These are phyloP conservation scores for Ilex paraguariensis DNA, from an alignment of 305 asterid species.

Conservation along the genomic window DNA sequence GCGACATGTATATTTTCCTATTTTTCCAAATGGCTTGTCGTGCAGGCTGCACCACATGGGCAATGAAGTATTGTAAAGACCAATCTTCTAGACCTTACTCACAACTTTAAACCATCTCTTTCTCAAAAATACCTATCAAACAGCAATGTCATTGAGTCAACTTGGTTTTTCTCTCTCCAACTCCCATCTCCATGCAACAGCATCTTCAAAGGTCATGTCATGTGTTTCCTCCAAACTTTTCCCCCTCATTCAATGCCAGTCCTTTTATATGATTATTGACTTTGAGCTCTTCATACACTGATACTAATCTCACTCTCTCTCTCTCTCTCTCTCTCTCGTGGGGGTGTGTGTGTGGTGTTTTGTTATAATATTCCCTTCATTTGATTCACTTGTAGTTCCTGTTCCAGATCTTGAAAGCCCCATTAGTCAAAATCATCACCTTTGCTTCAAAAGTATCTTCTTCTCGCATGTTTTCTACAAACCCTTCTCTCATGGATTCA, in stretches of 20 bases:
- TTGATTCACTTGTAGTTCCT: slow-evolving; percentile 1
- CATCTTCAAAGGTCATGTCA: slow-evolving; percentile 39
- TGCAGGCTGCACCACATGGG: neutral
- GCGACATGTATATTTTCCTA: too few relatives aligned
- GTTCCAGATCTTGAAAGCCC: neutral
- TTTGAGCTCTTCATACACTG: slow-evolving; percentile 1
- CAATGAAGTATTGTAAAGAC: neutral
- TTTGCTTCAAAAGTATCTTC: neutral
- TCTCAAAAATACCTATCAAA: slow-evolving; percentile 13
- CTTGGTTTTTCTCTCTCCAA: slow-evolving; percentile 18
- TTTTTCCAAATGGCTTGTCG: neutral
- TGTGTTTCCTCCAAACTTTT: slow-evolving; percentile 26
- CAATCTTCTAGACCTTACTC: neutral
- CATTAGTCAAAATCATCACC: too few relatives aligned
- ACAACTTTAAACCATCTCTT: slow-evolving; percentile 11
- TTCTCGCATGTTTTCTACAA: slow-evolving; percentile 1
- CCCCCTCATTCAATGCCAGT: slow-evolving; percentile 15
- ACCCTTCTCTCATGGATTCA: slow-evolving; percentile 13
- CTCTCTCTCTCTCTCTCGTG: slow-evolving; percentile 3
- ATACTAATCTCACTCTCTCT: slow-evolving; percentile 1
- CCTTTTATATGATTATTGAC: slow-evolving; percentile 21
- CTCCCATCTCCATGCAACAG: slow-evolving; percentile 37
- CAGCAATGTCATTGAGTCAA: slow-evolving; percentile 28
- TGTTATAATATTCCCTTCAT: slow-evolving; percentile 12
- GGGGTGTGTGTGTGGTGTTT: slow-evolving; percentile 1